Evolutionary conservation across 1,284 basidiomycete species (phyloP), one percentile per base, ranked within the genome.

Genomic region (Ustilago nuda): DNA sequence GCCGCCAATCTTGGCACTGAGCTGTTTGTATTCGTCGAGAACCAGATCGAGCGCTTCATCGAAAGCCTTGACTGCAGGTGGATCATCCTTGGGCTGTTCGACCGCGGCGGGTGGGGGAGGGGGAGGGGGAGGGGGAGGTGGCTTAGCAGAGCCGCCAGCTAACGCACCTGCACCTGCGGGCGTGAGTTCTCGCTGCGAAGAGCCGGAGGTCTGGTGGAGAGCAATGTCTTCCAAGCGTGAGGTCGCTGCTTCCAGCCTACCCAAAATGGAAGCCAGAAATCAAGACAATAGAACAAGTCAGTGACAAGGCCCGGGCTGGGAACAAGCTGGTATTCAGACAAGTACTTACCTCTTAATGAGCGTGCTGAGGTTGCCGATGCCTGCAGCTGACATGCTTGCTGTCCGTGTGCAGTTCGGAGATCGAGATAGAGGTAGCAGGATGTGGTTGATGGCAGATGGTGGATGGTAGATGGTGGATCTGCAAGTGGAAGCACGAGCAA

Each of bases 171-270:
- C 63, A 17, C 56, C 63, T 46, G 70, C 67, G 23, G 52, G 58
- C 17, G 62, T 43, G 23, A 61, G 56, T 8, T 75, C 72, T 27
- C 45, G 70, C 17, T 65, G 60, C 11, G 52, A 41, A 19, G 65
- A 52, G 52, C 66, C 54, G n/a, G 70, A 51, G 33, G 68, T 52
- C 63, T 77, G 58, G 50, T 88, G 88, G 67, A 89, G 86, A 60
- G 92, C 93, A 69, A 98, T 89, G 85, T 99, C 96, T 87, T 99
- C 96, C 33, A 99, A 90, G 60, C 96, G 91, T 57, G 94, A 94
- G 8, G 95, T 95, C 3, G 94, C 94, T 52, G 97, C 96, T 89
- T 96, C 93, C 32, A 85, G 78, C 45, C 82, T 84, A 56, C 23
- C 23, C 23, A 27, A 27, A 27, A 27, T 41, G 5, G 8, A 27